phyloP scores from a whole-genome alignment of 257 asterid genomes.

The Solanum medicagineum region DNA sequence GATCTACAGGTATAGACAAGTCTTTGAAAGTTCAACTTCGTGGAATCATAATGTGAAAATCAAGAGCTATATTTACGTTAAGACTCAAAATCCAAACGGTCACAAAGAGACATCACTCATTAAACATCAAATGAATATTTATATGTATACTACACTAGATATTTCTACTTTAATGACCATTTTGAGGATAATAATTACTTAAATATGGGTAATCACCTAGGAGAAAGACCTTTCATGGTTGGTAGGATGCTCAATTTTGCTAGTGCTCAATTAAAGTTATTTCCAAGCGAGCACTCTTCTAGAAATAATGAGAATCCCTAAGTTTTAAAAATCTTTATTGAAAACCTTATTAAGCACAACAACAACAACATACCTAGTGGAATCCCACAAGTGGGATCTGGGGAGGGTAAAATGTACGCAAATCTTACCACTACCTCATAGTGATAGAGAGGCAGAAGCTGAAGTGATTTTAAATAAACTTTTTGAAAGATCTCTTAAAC shows the following conservation, averaged over 20 bases:
- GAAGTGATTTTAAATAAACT: neutral
- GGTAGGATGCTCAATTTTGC: neutral
- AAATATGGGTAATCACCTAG: neutral
- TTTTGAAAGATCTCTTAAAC: neutral
- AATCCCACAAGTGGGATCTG: too few relatives aligned
- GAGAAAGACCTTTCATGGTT: neutral
- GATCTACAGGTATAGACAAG: neutral
- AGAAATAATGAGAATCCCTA: neutral
- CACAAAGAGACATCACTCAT: neutral
- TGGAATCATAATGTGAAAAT: neutral
- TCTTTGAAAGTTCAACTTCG: neutral
- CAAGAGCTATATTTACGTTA: neutral
- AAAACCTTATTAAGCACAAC: too few relatives aligned
- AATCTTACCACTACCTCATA: too few relatives aligned
- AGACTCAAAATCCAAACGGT: neutral
- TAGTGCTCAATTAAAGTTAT: neutral
- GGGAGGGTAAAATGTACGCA: too few relatives aligned
- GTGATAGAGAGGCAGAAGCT: neutral
- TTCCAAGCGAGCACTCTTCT: neutral
- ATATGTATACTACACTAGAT: neutral
- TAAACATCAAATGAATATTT: neutral
- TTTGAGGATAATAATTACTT: neutral
- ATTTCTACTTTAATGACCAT: neutral
- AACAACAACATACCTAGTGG: too few relatives aligned
- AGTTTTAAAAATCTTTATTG: too few relatives aligned